Percentiles rank a stretch among this genome's conserved stretches.
These are phyloP conservation scores for Hymenochaete sp. DNA, from an alignment of 1,284 basidiomycete species.

Conservation along the genomic window DNA sequence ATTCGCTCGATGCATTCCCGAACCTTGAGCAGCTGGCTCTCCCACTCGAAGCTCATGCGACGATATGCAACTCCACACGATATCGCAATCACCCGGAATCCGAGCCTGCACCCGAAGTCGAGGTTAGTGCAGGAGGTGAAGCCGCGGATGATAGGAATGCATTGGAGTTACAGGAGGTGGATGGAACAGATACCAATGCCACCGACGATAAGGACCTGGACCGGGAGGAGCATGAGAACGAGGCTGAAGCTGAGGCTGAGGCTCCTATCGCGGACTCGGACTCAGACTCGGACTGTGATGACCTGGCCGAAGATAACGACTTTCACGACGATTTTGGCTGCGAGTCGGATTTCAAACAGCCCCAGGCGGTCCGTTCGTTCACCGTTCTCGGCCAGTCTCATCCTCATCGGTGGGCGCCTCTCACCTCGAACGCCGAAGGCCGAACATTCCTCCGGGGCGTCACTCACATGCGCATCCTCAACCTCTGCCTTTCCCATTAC, in stretches of 20 bases:
- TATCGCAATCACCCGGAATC: slow-evolving; percentile 6
- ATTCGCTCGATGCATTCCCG: slow-evolving; percentile 14
- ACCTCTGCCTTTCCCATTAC: slow-evolving; percentile 18
- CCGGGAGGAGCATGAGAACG: no score
- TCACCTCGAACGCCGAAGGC: slow-evolving; percentile 12
- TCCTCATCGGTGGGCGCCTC: slow-evolving; percentile 15
- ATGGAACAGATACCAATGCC: no score
- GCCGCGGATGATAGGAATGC: background rate
- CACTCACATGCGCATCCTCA: slow-evolving; percentile 17
- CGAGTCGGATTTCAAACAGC: background rate
- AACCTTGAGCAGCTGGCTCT: slow-evolving; percentile 14
- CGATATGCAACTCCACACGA: slow-evolving; percentile 6
- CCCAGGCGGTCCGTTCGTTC: slow-evolving; percentile 10
- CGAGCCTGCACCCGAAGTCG: no score
- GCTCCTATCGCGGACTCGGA: background rate
- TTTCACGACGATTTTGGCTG: background rate
- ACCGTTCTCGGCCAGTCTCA: slow-evolving; percentile 18
- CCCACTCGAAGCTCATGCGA: slow-evolving; percentile 14
- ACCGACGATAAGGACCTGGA: no score
- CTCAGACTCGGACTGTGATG: background rate
- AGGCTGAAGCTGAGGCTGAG: no score
- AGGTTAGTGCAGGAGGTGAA: slow-evolving; percentile 1
- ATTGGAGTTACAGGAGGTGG: background rate
- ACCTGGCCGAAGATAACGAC: slow-evolving; percentile 1
- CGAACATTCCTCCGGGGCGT: slow-evolving; percentile 14